A percentile compares a stretch with the other conserved stretches of the same genome.
Evolutionary conservation across 2,329 filamentous ascomycete species (phyloP).

Genomic region (Endoconidiophora laricicola): DNA sequence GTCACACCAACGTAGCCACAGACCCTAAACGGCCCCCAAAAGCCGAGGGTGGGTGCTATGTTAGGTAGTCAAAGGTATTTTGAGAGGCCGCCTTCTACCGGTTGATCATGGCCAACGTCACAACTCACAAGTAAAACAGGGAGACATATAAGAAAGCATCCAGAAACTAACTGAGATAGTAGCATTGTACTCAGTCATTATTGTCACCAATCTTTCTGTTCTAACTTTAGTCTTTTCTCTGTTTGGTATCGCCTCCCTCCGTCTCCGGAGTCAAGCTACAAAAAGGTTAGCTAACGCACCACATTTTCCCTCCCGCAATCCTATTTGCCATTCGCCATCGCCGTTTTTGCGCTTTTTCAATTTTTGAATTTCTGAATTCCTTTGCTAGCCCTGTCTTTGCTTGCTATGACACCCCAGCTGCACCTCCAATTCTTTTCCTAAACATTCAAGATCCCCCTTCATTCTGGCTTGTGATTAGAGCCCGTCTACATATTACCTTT

Average conservation of each 20-base stretch:
- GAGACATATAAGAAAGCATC: too few relatives aligned
- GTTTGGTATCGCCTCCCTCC: neutral
- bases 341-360: neutral
- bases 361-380: neutral
- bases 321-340: conserved; percentile 9
- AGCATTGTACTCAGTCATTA: neutral
- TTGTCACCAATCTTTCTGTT: neutral
- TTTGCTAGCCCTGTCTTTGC: neutral
- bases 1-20: too few relatives aligned
- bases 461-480: too few relatives aligned
- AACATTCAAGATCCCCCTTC: too few relatives aligned
- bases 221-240: too few relatives aligned
- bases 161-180: too few relatives aligned
- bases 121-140: too few relatives aligned
- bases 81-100: too few relatives aligned
- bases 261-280: conserved; percentile 9
- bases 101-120: too few relatives aligned
- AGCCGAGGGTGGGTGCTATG: too few relatives aligned
- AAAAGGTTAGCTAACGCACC: neutral
- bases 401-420: neutral
- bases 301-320: conserved; percentile 6
- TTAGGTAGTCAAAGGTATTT: too few relatives aligned
- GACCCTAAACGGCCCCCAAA: too few relatives aligned
- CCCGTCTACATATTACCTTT: neutral
- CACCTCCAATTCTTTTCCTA: neutral